These are phyloP conservation scores for Rhizophora mangle DNA, from an alignment of 345 rosid species.

Conservation along the genomic window DNA sequence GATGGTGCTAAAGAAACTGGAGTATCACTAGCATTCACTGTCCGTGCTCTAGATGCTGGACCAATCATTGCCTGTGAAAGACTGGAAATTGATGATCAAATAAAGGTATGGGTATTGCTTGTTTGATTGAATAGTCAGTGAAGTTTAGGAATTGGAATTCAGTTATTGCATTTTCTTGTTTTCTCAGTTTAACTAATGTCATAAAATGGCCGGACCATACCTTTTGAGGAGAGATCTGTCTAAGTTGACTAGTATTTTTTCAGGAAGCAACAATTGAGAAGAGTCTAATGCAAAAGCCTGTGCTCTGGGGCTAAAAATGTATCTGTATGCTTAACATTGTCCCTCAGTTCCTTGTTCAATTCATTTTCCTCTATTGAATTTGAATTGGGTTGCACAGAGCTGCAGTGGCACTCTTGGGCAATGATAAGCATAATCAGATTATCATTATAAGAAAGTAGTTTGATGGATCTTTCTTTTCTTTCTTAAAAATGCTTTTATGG, in stretches of 20 bases:
- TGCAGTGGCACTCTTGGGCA: not conserved
- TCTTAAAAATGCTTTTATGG: no score
- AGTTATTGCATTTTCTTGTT: not conserved
- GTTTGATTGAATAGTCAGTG: not conserved
- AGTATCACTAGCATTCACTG: constrained; percentile 84
- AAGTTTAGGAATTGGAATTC: constrained; percentile 1
- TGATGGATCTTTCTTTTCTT: no score
- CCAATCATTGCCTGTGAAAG: constrained; percentile 68
- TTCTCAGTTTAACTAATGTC: not conserved
- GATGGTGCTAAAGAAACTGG: constrained; percentile 90
- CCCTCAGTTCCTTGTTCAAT: not conserved
- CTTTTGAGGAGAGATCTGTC: not conserved
- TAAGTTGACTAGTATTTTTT: not conserved
- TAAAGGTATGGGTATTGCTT: constrained; percentile 50
- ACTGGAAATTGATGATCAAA: constrained; percentile 64
- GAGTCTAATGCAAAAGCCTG: not conserved
- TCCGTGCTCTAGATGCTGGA: constrained; percentile 87
- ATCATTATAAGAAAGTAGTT: not conserved
- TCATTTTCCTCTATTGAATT: not conserved
- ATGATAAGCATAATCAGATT: not conserved
- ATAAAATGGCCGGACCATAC: not conserved
- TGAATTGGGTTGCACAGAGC: not conserved
- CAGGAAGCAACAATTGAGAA: not conserved
- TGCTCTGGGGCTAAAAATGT: not conserved
- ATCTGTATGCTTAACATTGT: not conserved